phyloP scores from a whole-genome alignment of 148 eudicot species.

The Rhododendron mucronatum region DNA sequence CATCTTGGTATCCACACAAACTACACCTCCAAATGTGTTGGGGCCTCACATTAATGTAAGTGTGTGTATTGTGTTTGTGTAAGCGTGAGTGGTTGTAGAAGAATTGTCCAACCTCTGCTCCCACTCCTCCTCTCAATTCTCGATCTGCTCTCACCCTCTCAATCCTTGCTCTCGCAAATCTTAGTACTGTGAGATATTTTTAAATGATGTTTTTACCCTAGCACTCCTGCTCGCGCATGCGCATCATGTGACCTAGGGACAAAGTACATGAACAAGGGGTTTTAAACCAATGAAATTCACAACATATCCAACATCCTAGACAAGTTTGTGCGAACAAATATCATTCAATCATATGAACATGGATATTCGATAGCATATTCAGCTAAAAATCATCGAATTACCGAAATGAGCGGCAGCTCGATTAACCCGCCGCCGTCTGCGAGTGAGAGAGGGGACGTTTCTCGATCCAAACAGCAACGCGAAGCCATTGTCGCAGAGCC shows the following conservation, averaged over 20 bases:
- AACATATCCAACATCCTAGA: background rate
- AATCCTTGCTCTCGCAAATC: background rate
- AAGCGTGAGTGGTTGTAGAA: background rate
- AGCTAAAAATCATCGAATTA: constrained; percentile 4
- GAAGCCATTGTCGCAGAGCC: constrained; percentile 23
- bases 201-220: background rate
- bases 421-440: constrained; percentile 32
- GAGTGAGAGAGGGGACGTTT: constrained; percentile 14
- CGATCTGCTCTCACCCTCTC: background rate
- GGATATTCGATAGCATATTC: background rate
- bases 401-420: constrained; percentile 34
- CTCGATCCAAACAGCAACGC: constrained; percentile 36
- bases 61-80: background rate
- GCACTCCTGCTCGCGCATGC: background rate
- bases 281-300: background rate
- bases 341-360: background rate
- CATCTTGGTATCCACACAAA: too few relatives aligned
- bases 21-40: background rate
- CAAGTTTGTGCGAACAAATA: background rate
- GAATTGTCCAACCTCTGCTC: background rate
- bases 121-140: background rate
- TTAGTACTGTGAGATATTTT: background rate
- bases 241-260: background rate
- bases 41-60: background rate
- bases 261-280: background rate